These are phyloP conservation scores for Mortierella sp. DNA, from an alignment of 371 early-diverging fungal species.

Conservation along the genomic window DNA sequence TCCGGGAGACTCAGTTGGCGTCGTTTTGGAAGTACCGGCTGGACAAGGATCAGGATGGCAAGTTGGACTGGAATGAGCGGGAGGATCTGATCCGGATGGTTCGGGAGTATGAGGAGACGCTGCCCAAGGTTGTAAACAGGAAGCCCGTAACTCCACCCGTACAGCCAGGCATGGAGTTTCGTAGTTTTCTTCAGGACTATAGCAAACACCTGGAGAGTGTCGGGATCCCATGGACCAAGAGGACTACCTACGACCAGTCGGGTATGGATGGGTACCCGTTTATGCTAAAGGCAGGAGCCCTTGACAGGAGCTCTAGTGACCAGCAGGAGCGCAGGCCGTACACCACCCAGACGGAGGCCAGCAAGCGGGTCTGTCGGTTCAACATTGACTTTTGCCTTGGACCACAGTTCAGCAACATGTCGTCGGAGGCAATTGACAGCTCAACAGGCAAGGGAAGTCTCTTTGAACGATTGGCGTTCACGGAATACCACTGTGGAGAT, in stretches of 20 bases:
- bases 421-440: not conserved
- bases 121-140: not conserved
- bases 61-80: conserved; percentile 49
- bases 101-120: conserved; percentile 14
- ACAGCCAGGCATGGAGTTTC: not conserved
- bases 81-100: conserved; percentile 24
- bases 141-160: not conserved
- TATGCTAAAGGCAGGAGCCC: conserved; percentile 12
- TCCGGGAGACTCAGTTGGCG: conserved; percentile 51
- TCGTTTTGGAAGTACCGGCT: conserved; percentile 47
- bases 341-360: not conserved
- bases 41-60: conserved; percentile 52
- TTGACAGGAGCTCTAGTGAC: not conserved
- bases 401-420: conserved; percentile 16
- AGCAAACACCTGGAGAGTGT: conserved; percentile 6
- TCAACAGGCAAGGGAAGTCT: conserved; percentile 17
- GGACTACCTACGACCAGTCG: conserved; percentile 18
- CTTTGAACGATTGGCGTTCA: conserved; percentile 42
- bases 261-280: conserved; percentile 51
- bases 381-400: conserved; percentile 41
- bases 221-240: conserved; percentile 12
- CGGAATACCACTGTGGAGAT: conserved; percentile 52
- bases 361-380: conserved; percentile 20
- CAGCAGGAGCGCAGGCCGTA: not conserved
- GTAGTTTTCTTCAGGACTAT: conserved; percentile 11